Evolutionary conservation across 192 early-diverging fungal genomes (phyloP).

Genomic region (Glomus cerebriforme): DNA sequence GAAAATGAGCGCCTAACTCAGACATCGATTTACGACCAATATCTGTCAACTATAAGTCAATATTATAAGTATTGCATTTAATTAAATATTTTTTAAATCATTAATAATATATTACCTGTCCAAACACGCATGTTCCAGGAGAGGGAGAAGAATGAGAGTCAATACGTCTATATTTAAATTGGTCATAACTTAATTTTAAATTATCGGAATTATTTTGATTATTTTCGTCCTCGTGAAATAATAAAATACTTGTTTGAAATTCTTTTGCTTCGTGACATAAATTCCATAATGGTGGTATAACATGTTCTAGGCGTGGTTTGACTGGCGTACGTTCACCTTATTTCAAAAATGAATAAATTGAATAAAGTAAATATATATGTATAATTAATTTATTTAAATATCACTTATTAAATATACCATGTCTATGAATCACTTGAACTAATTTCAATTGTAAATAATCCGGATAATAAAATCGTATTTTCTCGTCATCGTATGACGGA

Average conservation of each 20-base stretch:
- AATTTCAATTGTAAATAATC: slow-evolving; percentile 26
- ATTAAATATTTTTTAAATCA: too few relatives aligned
- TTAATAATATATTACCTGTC: neutral
- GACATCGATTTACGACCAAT: slow-evolving; percentile 39
- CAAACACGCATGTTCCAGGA: neutral
- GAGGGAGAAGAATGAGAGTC: neutral
- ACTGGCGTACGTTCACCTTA: slow-evolving; percentile 51
- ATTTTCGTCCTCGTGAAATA: slow-evolving; percentile 21
- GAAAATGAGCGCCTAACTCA: slow-evolving; percentile 34
- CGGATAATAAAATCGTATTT: neutral
- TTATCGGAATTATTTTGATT: neutral
- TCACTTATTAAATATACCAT: slow-evolving; percentile 36
- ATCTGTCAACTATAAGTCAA: slow-evolving; percentile 37
- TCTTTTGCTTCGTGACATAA: slow-evolving; percentile 37
- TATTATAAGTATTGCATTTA: too few relatives aligned
- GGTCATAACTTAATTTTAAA: too few relatives aligned
- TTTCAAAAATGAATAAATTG: neutral
- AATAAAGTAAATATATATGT: neutral
- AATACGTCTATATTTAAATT: neutral
- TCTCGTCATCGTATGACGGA: neutral
- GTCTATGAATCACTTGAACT: slow-evolving; percentile 46
- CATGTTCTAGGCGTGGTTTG: slow-evolving; percentile 29
- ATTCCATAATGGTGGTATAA: slow-evolving; percentile 43
- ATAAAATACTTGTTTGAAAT: slow-evolving; percentile 35
- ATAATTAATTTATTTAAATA: neutral